phyloP scores from a whole-genome alignment of 2,329 filamentous ascomycete species.

The Aureobasidium sp. region DNA sequence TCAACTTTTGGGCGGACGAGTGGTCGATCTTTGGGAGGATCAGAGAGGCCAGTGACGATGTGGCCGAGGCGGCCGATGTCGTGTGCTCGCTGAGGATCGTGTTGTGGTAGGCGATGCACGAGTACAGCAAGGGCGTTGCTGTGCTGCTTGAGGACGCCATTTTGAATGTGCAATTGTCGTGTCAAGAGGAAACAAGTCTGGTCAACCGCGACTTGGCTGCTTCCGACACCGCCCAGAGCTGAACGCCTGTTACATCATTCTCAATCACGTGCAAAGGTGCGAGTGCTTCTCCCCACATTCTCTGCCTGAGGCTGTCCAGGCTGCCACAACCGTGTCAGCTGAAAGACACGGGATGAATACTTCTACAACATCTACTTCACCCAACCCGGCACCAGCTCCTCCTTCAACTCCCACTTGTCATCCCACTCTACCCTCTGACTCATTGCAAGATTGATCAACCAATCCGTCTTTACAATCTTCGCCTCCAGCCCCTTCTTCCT shows the following conservation, averaged over 20 bases:
- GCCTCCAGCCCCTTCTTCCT: slow-evolving; percentile 68
- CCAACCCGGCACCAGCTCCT: slow-evolving; percentile 16
- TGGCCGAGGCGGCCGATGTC: slow-evolving; percentile 70
- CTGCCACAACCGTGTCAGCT: no score
- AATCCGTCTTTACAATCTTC: slow-evolving; percentile 74
- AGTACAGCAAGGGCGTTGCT: slow-evolving; percentile 35
- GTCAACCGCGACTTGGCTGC: slow-evolving; percentile 89
- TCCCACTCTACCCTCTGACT: slow-evolving; percentile 56
- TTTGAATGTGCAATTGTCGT: slow-evolving; percentile 62
- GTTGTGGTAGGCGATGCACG: slow-evolving; percentile 86
- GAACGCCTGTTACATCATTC: background rate
- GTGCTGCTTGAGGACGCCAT: slow-evolving; percentile 29
- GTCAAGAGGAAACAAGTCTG: slow-evolving; percentile 84
- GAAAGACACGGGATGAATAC: no score
- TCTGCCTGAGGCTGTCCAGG: background rate
- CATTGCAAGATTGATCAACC: slow-evolving; percentile 86
- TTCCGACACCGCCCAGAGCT: slow-evolving; percentile 42
- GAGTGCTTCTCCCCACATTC: background rate
- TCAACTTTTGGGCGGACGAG: slow-evolving; percentile 71
- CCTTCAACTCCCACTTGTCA: slow-evolving; percentile 24
- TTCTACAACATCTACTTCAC: background rate
- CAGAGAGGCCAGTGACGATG: slow-evolving; percentile 79
- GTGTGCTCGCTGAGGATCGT: slow-evolving; percentile 94
- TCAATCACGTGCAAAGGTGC: background rate
- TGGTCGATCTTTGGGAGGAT: slow-evolving; percentile 95